Base-by-base conservation (phyloP, 2,329 filamentous ascomycete genomes). In the Nigrospora sphaerica region DNA sequence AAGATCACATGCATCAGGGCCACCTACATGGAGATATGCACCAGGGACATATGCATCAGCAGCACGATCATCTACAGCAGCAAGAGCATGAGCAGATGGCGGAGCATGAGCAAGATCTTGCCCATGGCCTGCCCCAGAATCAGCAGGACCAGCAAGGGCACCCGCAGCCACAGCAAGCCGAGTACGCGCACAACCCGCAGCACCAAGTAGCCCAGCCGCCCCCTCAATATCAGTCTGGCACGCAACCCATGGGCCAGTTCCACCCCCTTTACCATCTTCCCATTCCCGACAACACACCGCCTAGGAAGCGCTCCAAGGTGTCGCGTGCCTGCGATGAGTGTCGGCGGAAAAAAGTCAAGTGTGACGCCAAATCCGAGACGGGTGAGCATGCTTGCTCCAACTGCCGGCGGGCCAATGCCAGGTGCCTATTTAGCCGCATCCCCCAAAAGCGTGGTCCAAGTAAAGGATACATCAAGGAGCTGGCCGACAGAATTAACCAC, bases 401-500 rank as follows among this genome's bases (percentile, higher is more conserved):
- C 58, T 95, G 90, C 63, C 81, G 83, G 46, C 80, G 88, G 45
- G 83, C 87, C 9, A 78, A 79, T n/a, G 78, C 83, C n/a, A 72
- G 74, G 18, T 95, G 90, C 66, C 77, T 90, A 17, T 95, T 95
- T 61, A 95, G 87, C 64, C 80, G 90, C 43, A 84, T 93, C 45
- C 89, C 88, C 1, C 88, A 93, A 74, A 95, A 93, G 66, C 78
- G 88, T 50, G 89, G 90, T 2, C 89, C 90, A 3, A 93, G 86
- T 61, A 95, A 95, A 77, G 90, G 90, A 76, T 95, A 95, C 57
- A 95, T 95, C 63, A 95, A 95, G 62, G 89, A 95, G 63, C 77
- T 95, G 18, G 88, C 89, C 19, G 89, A 95, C 60, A 77, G 90
- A 23, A 81, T 95, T 49, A 83, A 91, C 57, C 84, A 80, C 38